Evolutionary conservation across 2,329 filamentous ascomycete species (phyloP).

Genomic region (Exophiala xenobiotica): DNA sequence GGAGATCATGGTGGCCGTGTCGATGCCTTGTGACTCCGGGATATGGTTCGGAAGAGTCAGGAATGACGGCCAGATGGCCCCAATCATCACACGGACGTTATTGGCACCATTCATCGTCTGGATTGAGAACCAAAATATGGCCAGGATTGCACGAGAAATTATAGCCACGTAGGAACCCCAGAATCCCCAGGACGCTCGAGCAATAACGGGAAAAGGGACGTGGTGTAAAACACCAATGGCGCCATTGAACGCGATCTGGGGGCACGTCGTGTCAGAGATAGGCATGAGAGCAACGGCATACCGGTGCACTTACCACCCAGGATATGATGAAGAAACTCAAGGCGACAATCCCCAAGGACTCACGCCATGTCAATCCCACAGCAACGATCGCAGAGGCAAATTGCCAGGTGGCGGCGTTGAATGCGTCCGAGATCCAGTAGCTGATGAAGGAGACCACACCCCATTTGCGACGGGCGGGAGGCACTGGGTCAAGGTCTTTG

Average conservation of each 20-base stretch:
- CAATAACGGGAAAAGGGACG: constrained; percentile 81
- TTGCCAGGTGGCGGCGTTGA: constrained; percentile 58
- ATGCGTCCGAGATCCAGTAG: constrained; percentile 55
- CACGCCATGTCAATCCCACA: constrained; percentile 55
- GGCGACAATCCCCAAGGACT: constrained; percentile 40
- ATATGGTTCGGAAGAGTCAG: constrained; percentile 44
- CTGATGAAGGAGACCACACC: constrained; percentile 75
- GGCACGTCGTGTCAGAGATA: constrained; percentile 53
- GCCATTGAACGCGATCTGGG: constrained; percentile 65
- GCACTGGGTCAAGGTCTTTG: constrained; percentile 61
- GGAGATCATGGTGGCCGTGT: constrained; percentile 45
- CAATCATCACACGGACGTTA: constrained; percentile 50
- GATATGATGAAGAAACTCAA: constrained; percentile 54
- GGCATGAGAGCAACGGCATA: constrained; percentile 76
- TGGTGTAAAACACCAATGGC: constrained; percentile 85
- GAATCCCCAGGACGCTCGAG: constrained; percentile 72
- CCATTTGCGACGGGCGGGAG: constrained; percentile 79
- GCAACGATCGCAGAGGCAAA: constrained; percentile 51
- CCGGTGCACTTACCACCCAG: constrained; percentile 89
- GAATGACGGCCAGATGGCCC: constrained; percentile 53
- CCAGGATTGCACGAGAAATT: constrained; percentile 53
- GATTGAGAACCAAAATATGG: constrained; percentile 52
- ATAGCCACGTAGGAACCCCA: constrained; percentile 70
- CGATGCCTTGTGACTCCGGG: constrained; percentile 45
- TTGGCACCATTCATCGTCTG: constrained; percentile 46